These are phyloP conservation scores for Sordaria brevicollis DNA, from an alignment of 495 filamentous ascomycete species.

Conservation along the genomic window DNA sequence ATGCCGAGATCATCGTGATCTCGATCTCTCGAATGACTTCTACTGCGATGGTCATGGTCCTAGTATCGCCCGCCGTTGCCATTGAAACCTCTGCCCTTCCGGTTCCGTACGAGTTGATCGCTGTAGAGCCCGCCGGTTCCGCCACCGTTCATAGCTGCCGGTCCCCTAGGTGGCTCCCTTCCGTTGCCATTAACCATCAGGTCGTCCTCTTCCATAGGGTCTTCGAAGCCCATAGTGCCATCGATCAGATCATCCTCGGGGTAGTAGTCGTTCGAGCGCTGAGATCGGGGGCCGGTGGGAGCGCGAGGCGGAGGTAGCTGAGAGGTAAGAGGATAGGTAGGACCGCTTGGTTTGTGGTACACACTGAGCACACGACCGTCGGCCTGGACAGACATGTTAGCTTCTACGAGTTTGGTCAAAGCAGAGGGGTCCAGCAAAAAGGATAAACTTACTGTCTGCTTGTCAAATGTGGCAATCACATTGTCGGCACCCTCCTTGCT, in stretches of 20 bases:
- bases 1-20: background rate
- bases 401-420: background rate
- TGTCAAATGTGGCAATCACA: slow-evolving; percentile 75
- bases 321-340: background rate
- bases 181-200: background rate
- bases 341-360: slow-evolving; percentile 45
- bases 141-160: slow-evolving; percentile 1
- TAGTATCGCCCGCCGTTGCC: slow-evolving; percentile 4
- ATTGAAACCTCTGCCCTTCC: slow-evolving; percentile 26
- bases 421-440: background rate
- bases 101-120: slow-evolving; percentile 13
- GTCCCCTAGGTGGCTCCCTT: slow-evolving; percentile 5
- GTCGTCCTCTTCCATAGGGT: slow-evolving; percentile 41
- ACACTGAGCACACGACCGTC: slow-evolving; percentile 77
- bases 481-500: slow-evolving; percentile 68
- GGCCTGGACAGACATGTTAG: slow-evolving; percentile 42
- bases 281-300: slow-evolving; percentile 21
- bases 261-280: slow-evolving; percentile 6
- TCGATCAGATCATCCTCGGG: slow-evolving; percentile 40
- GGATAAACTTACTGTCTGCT: slow-evolving; percentile 57
- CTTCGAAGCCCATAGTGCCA: slow-evolving; percentile 51
- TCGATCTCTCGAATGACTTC: background rate
- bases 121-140: slow-evolving; percentile 13
- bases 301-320: slow-evolving; percentile 10
- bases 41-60: background rate